A percentile compares a stretch with the other conserved stretches of the same genome.
These are phyloP conservation scores for Serendipita sp. DNA, from an alignment of 768 basidiomycete species.

Conservation along the genomic window DNA sequence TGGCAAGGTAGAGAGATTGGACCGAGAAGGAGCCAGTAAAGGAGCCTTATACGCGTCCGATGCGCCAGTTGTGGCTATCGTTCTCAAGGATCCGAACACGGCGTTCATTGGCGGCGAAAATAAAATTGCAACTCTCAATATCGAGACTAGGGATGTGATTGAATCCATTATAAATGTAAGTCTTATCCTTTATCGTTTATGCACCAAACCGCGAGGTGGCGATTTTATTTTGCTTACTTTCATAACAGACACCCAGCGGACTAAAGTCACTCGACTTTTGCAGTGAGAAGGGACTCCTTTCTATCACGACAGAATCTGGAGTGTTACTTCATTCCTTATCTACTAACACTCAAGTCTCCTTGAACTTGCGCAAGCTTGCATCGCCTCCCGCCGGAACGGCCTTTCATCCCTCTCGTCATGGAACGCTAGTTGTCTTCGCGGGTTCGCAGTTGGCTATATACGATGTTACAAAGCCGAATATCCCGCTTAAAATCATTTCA, in stretches of 20 bases:
- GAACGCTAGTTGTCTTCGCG: slow-evolving; percentile 35
- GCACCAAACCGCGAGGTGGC: neutral
- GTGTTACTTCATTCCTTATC: neutral
- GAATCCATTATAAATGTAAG: neutral
- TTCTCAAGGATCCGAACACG: neutral
- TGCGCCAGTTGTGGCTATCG: neutral
- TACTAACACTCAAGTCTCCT: neutral
- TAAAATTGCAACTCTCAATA: neutral
- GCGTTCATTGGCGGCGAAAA: neutral
- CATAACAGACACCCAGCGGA: neutral
- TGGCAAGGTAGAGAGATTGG: neutral
- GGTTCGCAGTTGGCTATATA: slow-evolving; percentile 42
- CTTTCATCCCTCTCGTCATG: slow-evolving; percentile 51
- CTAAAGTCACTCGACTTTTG: neutral
- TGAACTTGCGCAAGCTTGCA: neutral
- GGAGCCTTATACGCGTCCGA: neutral
- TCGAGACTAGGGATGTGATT: neutral
- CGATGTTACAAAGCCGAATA: slow-evolving; percentile 41
- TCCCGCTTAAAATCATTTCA: slow-evolving; percentile 35
- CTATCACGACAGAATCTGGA: neutral
- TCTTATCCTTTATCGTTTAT: neutral
- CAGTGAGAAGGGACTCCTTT: neutral
- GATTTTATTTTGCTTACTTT: neutral
- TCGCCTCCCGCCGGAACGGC: slow-evolving; percentile 15
- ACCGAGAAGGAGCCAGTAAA: neutral